These are phyloP conservation scores for Chloranthus sessilifolius DNA, from an alignment of 164 flowering plant species.

Conservation along the genomic window DNA sequence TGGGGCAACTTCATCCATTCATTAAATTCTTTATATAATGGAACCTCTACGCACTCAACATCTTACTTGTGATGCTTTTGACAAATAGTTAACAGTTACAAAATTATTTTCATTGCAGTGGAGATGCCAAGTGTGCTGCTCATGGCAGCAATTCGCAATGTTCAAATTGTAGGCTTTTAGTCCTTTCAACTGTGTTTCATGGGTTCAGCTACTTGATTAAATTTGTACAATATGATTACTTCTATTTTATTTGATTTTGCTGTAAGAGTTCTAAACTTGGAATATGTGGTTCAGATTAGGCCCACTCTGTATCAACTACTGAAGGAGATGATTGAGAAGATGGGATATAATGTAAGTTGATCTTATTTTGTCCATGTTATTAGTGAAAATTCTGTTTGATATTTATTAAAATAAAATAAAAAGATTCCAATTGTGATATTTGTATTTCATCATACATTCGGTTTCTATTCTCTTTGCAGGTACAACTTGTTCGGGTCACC, in stretches of 20 bases:
- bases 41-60: no score
- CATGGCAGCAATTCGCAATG: slow-evolving; percentile 95
- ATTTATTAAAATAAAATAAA: no score
- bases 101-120: slow-evolving; percentile 72
- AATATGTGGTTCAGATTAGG: slow-evolving; percentile 54
- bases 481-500: slow-evolving; percentile 85
- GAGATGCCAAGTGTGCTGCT: slow-evolving; percentile 96
- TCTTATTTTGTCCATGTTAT: neutral
- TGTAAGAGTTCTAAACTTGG: neutral
- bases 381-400: no score
- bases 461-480: slow-evolving; percentile 41
- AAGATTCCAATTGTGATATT: neutral
- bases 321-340: slow-evolving; percentile 90
- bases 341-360: slow-evolving; percentile 75
- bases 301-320: slow-evolving; percentile 89
- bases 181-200: neutral
- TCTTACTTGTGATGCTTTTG: no score
- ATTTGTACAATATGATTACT: no score
- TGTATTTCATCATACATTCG: neutral
- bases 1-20: no score
- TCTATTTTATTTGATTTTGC: no score
- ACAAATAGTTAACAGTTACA: no score
- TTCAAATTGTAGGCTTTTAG: slow-evolving; percentile 68
- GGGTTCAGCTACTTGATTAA: no score
- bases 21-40: no score